These are phyloP conservation scores for Mycena latifolia DNA, from an alignment of 768 basidiomycete species.

Conservation along the genomic window DNA sequence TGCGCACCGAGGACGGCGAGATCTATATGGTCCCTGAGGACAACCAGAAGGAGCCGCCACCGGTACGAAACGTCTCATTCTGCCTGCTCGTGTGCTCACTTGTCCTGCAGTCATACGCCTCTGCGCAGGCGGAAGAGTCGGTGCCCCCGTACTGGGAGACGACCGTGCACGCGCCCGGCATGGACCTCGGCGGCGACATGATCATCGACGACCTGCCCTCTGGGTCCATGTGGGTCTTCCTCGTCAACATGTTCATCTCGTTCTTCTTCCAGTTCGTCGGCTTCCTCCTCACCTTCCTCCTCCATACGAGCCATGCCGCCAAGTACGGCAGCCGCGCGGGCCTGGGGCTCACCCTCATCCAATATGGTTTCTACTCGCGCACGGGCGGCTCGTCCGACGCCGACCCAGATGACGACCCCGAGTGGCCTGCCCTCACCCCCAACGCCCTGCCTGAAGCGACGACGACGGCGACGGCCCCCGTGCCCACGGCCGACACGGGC, in stretches of 20 bases:
- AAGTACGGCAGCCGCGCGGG: slow-evolving; percentile 95
- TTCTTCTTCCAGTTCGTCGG: slow-evolving; percentile 98
- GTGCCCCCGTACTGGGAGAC: slow-evolving; percentile 98
- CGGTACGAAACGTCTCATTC: slow-evolving; percentile 71
- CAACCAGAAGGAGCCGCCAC: slow-evolving; percentile 84
- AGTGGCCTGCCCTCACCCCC: slow-evolving; percentile 20
- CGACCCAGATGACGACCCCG: slow-evolving; percentile 36
- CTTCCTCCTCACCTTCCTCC: slow-evolving; percentile 92
- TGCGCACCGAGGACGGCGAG: slow-evolving; percentile 66
- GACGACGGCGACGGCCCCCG: background rate
- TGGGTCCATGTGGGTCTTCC: slow-evolving; percentile 80
- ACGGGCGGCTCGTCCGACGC: slow-evolving; percentile 10
- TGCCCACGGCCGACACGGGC: slow-evolving; percentile 28
- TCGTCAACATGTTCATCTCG: slow-evolving; percentile 85
- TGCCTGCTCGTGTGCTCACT: slow-evolving; percentile 5
- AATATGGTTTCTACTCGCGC: slow-evolving; percentile 87
- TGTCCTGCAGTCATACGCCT: slow-evolving; percentile 78
- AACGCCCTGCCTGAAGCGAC: slow-evolving; percentile 11
- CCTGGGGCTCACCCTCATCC: slow-evolving; percentile 95
- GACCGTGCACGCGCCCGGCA: slow-evolving; percentile 84
- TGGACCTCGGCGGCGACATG: slow-evolving; percentile 66
- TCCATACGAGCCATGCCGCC: slow-evolving; percentile 92
- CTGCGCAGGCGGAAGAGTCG: slow-evolving; percentile 84
- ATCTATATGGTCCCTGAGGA: slow-evolving; percentile 83
- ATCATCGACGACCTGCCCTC: slow-evolving; percentile 94